Conservation (phyloP, 805 yeast species). For the Yarrowia sp. region DNA sequence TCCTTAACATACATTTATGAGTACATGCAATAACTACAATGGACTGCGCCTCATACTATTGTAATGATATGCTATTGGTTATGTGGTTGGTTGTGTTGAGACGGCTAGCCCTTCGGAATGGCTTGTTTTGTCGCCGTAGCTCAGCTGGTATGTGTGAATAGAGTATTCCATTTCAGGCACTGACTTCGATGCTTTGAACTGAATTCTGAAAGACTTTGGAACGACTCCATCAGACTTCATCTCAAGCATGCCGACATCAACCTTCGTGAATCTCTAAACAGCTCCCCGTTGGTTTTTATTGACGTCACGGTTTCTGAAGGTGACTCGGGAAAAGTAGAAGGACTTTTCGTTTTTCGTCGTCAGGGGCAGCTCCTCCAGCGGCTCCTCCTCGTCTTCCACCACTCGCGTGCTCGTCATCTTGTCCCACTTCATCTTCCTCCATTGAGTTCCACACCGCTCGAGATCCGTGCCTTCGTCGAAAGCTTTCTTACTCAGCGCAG, state of each 20-base stretch:
- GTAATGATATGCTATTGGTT: not conserved
- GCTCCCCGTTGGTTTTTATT: not conserved
- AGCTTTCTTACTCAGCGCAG: slow-evolving; percentile 12
- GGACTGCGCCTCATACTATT: too few relatives aligned
- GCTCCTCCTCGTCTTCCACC: slow-evolving; percentile 21
- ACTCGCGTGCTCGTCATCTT: not conserved
- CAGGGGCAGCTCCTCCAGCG: slow-evolving; percentile 44
- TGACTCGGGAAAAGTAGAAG: slow-evolving; percentile 65
- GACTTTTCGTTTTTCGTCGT: slow-evolving; percentile 75
- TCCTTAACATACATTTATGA: too few relatives aligned
- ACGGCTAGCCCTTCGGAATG: too few relatives aligned
- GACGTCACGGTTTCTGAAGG: slow-evolving; percentile 11
- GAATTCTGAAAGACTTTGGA: too few relatives aligned
- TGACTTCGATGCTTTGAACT: too few relatives aligned
- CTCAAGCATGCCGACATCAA: too few relatives aligned
- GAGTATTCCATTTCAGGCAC: too few relatives aligned
- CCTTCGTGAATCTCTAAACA: too few relatives aligned
- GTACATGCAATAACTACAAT: too few relatives aligned
- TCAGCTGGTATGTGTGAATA: not conserved
- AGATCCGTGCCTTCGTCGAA: slow-evolving; percentile 10
- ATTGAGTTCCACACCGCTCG: slow-evolving; percentile 24
- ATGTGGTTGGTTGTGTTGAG: too few relatives aligned
- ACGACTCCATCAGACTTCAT: too few relatives aligned
- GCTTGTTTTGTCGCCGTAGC: too few relatives aligned
- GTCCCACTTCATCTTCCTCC: slow-evolving; percentile 35